Percentiles rank a stretch among this genome's conserved stretches.
These are phyloP conservation scores for Exophiala sideris DNA, from an alignment of 2,329 filamentous ascomycete species.

Conservation along the genomic window DNA sequence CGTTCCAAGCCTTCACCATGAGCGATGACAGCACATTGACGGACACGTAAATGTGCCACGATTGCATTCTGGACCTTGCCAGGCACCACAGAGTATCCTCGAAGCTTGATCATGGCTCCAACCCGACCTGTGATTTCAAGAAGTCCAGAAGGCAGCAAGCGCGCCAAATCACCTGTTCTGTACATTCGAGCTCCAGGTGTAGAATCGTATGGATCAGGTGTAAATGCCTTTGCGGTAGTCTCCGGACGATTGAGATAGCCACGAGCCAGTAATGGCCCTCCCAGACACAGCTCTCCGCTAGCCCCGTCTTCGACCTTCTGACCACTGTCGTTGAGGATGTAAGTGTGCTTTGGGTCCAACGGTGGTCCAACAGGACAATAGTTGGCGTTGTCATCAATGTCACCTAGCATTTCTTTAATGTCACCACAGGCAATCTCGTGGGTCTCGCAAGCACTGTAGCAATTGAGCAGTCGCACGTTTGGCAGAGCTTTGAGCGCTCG, in stretches of 20 bases:
- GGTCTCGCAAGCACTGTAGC: conserved; percentile 79
- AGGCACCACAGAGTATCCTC: conserved; percentile 74
- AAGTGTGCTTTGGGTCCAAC: conserved; percentile 64
- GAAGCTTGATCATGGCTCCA: conserved; percentile 76
- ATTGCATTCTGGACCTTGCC: conserved; percentile 73
- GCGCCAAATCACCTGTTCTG: conserved; percentile 68
- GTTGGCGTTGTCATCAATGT: conserved; percentile 59
- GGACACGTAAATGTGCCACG: conserved; percentile 65
- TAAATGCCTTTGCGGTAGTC: conserved; percentile 70
- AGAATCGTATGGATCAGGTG: conserved; percentile 60
- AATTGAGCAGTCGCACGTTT: conserved; percentile 68
- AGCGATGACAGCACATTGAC: conserved; percentile 68
- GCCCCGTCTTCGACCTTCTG: conserved; percentile 60
- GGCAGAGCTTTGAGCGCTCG: conserved; percentile 66
- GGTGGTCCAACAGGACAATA: conserved; percentile 74
- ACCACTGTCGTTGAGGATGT: conserved; percentile 68
- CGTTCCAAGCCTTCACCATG: conserved; percentile 72
- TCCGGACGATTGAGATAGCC: conserved; percentile 79
- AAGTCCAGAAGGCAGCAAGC: conserved; percentile 63
- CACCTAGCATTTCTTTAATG: conserved; percentile 63
- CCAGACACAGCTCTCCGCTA: conserved; percentile 71
- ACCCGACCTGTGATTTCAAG: conserved; percentile 74
- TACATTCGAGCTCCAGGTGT: conserved; percentile 66
- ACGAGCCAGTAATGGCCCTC: conserved; percentile 68
- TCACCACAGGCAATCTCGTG: conserved; percentile 77